A percentile compares a stretch with the other conserved stretches of the same genome.
Conservation (phyloP, 108 stramenopile species). For the Asterionellopsis glacialis region DNA sequence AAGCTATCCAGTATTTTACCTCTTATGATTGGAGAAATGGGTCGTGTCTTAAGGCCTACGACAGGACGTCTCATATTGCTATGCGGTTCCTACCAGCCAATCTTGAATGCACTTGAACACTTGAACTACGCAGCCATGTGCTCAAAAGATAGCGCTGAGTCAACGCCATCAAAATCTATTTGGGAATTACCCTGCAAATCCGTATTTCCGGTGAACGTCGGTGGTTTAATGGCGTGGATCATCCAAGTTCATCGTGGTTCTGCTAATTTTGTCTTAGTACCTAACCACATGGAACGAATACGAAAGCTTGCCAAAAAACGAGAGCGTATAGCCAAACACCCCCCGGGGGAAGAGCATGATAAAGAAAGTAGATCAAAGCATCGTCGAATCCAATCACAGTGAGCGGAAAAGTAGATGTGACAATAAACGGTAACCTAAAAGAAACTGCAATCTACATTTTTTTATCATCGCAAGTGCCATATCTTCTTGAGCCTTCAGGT, state of each 20-base stretch:
- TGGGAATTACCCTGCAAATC: constrained; percentile 32
- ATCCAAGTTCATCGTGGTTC: constrained; percentile 20
- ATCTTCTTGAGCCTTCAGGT: constrained; percentile 64
- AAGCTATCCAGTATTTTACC: constrained; percentile 43
- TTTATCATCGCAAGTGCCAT: constrained; percentile 69
- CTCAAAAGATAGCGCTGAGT: neutral
- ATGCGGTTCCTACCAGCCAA: constrained; percentile 29
- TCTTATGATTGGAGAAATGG: constrained; percentile 44
- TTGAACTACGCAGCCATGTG: neutral
- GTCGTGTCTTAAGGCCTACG: constrained; percentile 33
- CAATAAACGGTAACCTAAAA: neutral
- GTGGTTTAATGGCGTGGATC: constrained; percentile 58
- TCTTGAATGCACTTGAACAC: constrained; percentile 20
- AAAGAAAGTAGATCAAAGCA: neutral
- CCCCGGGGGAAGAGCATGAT: neutral
- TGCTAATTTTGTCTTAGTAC: neutral
- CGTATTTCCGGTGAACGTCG: constrained; percentile 59
- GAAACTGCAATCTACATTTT: neutral
- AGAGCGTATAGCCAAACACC: neutral
- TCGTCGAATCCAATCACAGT: constrained; percentile 1
- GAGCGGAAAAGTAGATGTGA: neutral
- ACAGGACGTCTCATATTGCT: constrained; percentile 47
- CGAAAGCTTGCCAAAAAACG: constrained; percentile 2
- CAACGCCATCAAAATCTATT: constrained; percentile 14
- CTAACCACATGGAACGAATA: constrained; percentile 12